A percentile compares a stretch with the other conserved stretches of the same genome.
phyloP scores from a whole-genome alignment of 1,284 basidiomycete genomes.

The Athelia sp. region DNA sequence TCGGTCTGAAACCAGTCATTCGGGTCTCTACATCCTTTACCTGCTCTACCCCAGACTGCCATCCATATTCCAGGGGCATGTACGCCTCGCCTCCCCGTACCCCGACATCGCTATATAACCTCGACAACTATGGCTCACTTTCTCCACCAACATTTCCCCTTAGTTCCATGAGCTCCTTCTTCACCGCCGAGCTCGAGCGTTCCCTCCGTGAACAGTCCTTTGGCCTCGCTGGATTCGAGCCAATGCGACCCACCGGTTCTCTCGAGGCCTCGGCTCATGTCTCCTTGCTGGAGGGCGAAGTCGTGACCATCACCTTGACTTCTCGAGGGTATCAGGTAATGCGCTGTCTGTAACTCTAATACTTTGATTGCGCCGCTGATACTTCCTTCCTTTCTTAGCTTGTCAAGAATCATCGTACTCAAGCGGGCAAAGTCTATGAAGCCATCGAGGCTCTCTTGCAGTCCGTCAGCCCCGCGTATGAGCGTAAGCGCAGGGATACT shows the following conservation, averaged over 20 bases:
- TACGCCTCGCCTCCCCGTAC: background rate
- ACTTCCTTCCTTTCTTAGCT: conserved; percentile 2
- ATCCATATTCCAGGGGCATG: no score
- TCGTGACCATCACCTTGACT: conserved; percentile 42
- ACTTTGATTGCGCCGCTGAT: conserved; percentile 5
- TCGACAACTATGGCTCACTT: background rate
- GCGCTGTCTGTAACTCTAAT: conserved; percentile 2
- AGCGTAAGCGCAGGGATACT: conserved; percentile 36
- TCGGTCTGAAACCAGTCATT: no score
- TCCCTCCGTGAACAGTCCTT: conserved; percentile 56
- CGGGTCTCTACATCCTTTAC: no score
- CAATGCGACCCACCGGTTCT: conserved; percentile 28
- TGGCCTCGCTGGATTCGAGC: conserved; percentile 44
- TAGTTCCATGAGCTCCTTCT: conserved; percentile 30
- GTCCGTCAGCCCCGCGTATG: conserved; percentile 46
- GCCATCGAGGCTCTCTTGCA: conserved; percentile 52
- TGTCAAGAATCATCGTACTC: conserved; percentile 3
- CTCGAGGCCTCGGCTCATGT: conserved; percentile 49
- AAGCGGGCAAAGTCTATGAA: conserved; percentile 35
- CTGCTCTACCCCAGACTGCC: no score
- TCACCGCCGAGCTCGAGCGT: conserved; percentile 44
- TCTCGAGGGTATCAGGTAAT: conserved; percentile 49
- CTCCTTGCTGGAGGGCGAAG: conserved; percentile 48
- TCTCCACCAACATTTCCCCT: no score
- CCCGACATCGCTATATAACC: background rate